Evolutionary conservation across 768 basidiomycete species (phyloP), one percentile per base, ranked within the genome.

Genomic region (Pleurotus platypus): DNA sequence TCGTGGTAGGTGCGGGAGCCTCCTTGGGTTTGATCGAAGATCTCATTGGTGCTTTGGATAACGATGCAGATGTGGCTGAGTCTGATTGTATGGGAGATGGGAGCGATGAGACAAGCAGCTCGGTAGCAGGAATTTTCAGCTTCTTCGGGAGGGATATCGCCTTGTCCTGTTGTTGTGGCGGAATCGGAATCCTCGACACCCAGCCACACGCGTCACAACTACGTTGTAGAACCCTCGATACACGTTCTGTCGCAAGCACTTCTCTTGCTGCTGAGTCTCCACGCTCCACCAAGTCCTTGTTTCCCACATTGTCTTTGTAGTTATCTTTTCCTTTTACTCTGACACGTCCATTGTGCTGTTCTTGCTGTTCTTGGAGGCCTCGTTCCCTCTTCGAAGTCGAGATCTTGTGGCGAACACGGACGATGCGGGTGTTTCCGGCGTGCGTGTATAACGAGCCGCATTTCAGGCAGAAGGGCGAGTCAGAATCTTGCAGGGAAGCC

Each of bases 371-470:
- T 35, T 35, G 30, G 30, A 35, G 30, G 11, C 30, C 30, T 35
- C 30, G 30, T 35, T 35, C 30, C 30, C 30, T 35, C 30, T 35
- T 35, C 30, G 30, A 35, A 35, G 30, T 3, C 8, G 30, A 35
- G 30, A 11, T 35, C 24, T 20, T 48, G 18, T 20, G n/a, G 16
- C 61, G 65, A 15, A 65, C 61, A 65, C 75, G 72, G 53, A 70
- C 64, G 50, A 74, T 62, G 57, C 72, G 64, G 46, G 74, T 66
- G 58, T 67, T 63, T 39, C 72, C 73, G 60, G 76, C 76, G 55
- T 72, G 66, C 54, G 78, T 70, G 16, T 78, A 72, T 58, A 75
- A 75, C 8, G 75, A 63, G 30, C 86, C 87, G 62, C 89, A 90
- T 68, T 69, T 75, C 4, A 67, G 46, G 65, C 86, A 90, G 42